phyloP scores from a whole-genome alignment of 2,329 filamentous ascomycete species.

The Botrytis fragariae region DNA sequence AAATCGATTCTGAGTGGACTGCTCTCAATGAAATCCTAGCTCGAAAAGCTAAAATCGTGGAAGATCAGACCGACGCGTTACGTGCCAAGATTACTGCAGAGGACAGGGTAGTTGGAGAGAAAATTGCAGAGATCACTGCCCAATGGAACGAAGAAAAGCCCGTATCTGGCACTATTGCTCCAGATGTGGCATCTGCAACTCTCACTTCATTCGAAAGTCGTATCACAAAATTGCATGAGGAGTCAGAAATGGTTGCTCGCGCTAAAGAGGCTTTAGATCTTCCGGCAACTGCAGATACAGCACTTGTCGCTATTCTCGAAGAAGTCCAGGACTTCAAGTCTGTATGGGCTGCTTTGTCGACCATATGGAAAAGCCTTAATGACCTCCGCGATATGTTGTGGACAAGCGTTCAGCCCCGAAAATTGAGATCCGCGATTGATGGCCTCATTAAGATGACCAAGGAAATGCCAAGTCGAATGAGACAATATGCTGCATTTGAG shows the following conservation, averaged over 20 bases:
- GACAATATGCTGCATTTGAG: conserved; percentile 99
- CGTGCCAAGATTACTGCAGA: conserved; percentile 93
- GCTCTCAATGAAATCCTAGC: conserved; percentile 87
- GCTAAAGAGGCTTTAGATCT: conserved; percentile 96
- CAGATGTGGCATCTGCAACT: conserved; percentile 81
- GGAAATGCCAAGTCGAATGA: conserved; percentile 98
- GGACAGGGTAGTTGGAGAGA: conserved; percentile 85
- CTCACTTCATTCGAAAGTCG: conserved; percentile 79
- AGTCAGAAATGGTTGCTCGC: conserved; percentile 90
- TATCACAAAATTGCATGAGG: conserved; percentile 79
- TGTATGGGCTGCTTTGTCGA: conserved; percentile 92
- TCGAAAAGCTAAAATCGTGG: conserved; percentile 90
- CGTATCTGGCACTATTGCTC: conserved; percentile 89
- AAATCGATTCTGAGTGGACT: conserved; percentile 95
- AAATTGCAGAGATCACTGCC: conserved; percentile 77
- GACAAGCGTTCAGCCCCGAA: conserved; percentile 93
- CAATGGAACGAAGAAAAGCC: conserved; percentile 98
- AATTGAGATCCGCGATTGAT: conserved; percentile 85
- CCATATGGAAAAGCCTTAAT: conserved; percentile 94
- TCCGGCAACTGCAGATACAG: conserved; percentile 73
- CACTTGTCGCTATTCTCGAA: conserved; percentile 82
- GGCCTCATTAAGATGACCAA: conserved; percentile 96
- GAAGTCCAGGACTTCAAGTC: conserved; percentile 99
- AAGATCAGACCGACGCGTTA: conserved; percentile 92
- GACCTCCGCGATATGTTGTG: conserved; percentile 90